Base-by-base conservation (phyloP, 2,329 filamentous ascomycete species). In the Neopestalotiopsis rosae region DNA sequence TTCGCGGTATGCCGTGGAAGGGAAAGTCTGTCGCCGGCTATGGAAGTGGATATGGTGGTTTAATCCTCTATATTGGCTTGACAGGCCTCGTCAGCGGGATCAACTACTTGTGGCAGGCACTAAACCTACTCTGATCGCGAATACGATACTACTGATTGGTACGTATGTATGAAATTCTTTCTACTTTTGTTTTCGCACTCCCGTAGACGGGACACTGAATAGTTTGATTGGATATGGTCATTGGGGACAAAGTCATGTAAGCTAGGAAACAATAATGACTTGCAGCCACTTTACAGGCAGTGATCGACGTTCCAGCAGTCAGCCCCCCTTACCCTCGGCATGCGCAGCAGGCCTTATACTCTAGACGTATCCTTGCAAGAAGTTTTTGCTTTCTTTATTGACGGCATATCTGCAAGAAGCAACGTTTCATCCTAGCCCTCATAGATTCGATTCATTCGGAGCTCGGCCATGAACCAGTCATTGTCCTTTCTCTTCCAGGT, bases 61-160 rank as follows among this genome's bases (percentile, higher is more conserved):
- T 89, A 73, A 87, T 88, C 68, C 77, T 85, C 4, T 88, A 87
- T 69, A 88, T 86, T 2, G 86, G 86, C 0, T 76, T 84, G 1
- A 87, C 85, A 5, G 85, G 85, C 3, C 71, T 84, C 3, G 71
- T 85, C 17, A 82, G 84, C 1, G 83, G 83, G 1, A 76, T 79
- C 12, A 82, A 81, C 62, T 82, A 81, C 64, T 45, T 83, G 5
- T 83, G 82, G 75, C 81, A 70, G 67, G n/a, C 24, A 12, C 59
- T 62, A 5, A 42, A 62, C 6, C 34, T 38, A 30, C 30, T 62
- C 13, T 62, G n/a, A 62, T 52, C 17, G 17, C n/a, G n/a, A 9
- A 20, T 20, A 52, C 45, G 45, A n/a, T 52, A 52, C n/a, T 20
- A 52, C 45, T 17, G n/a, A 52, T 52, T 9, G 45, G 45, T n/a